Evolutionary conservation across 2,329 filamentous ascomycete species (phyloP).

Genomic region (Aspergillus sp.): DNA sequence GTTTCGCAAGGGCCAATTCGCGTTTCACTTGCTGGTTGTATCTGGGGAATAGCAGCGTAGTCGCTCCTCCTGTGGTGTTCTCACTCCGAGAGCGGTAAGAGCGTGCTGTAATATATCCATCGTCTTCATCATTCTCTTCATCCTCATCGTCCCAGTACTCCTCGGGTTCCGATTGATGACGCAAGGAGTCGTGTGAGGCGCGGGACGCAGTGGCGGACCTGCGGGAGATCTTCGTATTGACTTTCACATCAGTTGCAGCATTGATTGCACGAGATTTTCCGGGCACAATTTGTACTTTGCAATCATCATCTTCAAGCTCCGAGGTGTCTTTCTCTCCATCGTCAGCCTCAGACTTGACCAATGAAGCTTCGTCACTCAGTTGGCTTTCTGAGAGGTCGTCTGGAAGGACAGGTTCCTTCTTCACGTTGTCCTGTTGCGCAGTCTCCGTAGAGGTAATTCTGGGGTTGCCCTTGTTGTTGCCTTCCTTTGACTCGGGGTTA

Average conservation of each 20-base stretch:
- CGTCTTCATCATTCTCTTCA: conserved; percentile 74
- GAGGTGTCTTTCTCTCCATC: conserved; percentile 32
- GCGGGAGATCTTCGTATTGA: conserved; percentile 17
- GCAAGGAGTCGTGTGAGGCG: conserved; percentile 27
- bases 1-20: conserved; percentile 72
- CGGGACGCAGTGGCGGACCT: conserved; percentile 29
- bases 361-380: conserved; percentile 26
- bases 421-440: conserved; percentile 19
- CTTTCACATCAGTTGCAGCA: conserved; percentile 8
- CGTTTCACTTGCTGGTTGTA: conserved; percentile 69
- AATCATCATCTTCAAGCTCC: conserved; percentile 33
- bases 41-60: conserved; percentile 72
- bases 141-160: conserved; percentile 80
- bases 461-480: conserved; percentile 22
- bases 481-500: conserved; percentile 27
- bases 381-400: conserved; percentile 20
- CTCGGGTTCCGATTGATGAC: conserved; percentile 58
- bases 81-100: conserved; percentile 78
- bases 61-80: conserved; percentile 69
- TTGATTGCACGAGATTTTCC: conserved; percentile 13
- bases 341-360: conserved; percentile 32
- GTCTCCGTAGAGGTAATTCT: conserved; percentile 18
- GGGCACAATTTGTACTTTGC: conserved; percentile 26
- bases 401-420: conserved; percentile 19
- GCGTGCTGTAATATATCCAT: conserved; percentile 73